A percentile compares a stretch with the other conserved stretches of the same genome.
Conservation (phyloP, 257 asterid genomes). For the Paulownia fortunei region DNA sequence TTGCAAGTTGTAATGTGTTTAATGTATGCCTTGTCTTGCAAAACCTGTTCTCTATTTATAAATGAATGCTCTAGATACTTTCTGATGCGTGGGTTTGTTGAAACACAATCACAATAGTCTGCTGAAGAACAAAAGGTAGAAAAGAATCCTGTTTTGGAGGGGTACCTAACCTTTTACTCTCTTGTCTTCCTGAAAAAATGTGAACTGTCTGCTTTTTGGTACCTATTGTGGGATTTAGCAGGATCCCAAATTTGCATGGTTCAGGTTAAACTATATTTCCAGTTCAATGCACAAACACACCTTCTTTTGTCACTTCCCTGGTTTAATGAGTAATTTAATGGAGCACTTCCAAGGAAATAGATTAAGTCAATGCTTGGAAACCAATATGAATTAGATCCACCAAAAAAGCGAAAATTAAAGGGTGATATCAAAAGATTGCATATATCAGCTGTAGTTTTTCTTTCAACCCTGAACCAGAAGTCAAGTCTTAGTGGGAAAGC, state of each 20-base stretch:
- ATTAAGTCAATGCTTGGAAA: constrained; percentile 42
- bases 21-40: constrained; percentile 9
- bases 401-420: constrained; percentile 10
- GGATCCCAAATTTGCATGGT: constrained; percentile 36
- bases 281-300: constrained; percentile 37
- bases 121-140: constrained; percentile 14
- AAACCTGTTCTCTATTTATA: constrained; percentile 44
- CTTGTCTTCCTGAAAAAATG: neutral
- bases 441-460: neutral
- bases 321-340: constrained; percentile 31
- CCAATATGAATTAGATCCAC: constrained; percentile 20
- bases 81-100: neutral
- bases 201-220: constrained; percentile 23
- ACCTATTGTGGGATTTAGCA: constrained; percentile 38
- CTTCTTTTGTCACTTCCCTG: constrained; percentile 11
- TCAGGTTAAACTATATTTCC: constrained; percentile 30
- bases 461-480: constrained; percentile 18
- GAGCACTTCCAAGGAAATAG: constrained; percentile 42
- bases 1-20: constrained; percentile 23
- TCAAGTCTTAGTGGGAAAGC: constrained; percentile 22
- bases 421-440: neutral
- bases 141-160: constrained; percentile 40
- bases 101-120: constrained; percentile 1
- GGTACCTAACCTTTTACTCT: constrained; percentile 36
- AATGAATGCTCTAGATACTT: constrained; percentile 8